These are phyloP conservation scores for Amylocarpus encephaloides DNA, from an alignment of 2,329 filamentous ascomycete genomes.

Conservation along the genomic window DNA sequence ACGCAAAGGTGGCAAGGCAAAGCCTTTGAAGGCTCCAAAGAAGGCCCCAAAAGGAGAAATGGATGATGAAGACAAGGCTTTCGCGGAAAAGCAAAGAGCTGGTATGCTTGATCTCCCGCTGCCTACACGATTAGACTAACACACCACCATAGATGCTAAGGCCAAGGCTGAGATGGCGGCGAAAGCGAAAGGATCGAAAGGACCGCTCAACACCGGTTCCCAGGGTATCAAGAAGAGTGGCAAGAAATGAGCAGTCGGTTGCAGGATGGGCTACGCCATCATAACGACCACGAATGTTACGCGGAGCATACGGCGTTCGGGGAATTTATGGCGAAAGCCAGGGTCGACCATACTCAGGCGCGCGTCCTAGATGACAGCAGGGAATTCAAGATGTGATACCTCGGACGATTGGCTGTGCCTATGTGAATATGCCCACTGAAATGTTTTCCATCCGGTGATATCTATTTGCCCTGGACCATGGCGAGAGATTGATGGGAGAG, in stretches of 20 bases:
- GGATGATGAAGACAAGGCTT: conserved; percentile 82
- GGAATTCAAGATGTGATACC: neutral
- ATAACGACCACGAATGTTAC: neutral
- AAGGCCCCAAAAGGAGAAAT: conserved; percentile 68
- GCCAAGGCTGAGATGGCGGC: conserved; percentile 77
- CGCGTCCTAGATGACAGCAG: neutral
- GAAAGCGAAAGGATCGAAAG: conserved; percentile 73
- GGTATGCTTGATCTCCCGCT: conserved; percentile 48
- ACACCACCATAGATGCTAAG: conserved; percentile 58
- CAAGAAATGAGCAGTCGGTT: conserved; percentile 63
- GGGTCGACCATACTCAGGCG: neutral
- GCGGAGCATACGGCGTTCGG: conserved; percentile 10
- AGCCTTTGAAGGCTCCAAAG: conserved; percentile 85
- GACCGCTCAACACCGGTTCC: conserved; percentile 73
- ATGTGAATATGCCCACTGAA: neutral
- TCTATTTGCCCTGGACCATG: no score
- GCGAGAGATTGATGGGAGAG: no score
- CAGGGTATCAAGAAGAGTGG: conserved; percentile 98
- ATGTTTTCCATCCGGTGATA: no score
- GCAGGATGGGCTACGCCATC: neutral
- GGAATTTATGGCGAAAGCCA: conserved; percentile 6
- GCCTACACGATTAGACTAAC: conserved; percentile 3
- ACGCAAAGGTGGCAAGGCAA: conserved; percentile 66
- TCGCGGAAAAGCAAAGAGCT: conserved; percentile 74
- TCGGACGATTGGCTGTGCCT: neutral